Evolutionary conservation across 176 grass and related monocot species (phyloP).

Genomic region (Triticum urartu): DNA sequence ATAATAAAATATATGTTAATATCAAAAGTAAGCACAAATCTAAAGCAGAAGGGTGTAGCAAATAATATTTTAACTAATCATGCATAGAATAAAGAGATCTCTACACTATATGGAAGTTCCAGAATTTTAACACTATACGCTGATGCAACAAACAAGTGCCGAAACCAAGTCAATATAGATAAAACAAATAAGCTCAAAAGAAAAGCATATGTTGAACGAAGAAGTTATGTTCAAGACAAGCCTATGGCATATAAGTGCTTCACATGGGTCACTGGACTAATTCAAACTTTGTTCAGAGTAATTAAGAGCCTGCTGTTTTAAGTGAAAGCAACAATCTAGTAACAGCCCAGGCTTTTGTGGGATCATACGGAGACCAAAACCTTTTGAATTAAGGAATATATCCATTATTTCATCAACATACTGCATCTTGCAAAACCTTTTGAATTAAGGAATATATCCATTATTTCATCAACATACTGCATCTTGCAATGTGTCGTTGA

Average conservation of each 20-base stretch:
- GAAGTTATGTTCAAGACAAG: slow-evolving; percentile 66
- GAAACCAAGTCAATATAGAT: neutral
- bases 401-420: neutral
- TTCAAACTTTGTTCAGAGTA: slow-evolving; percentile 60
- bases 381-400: slow-evolving; percentile 27
- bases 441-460: no score
- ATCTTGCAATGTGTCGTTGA: slow-evolving; percentile 31
- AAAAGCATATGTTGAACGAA: slow-evolving; percentile 88
- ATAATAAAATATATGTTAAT: no score
- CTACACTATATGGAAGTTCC: neutral
- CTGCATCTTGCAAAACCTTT: slow-evolving; percentile 30
- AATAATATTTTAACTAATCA: no score
- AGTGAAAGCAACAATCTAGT: slow-evolving; percentile 71
- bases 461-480: neutral
- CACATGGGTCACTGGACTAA: neutral
- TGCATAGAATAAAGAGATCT: slow-evolving; percentile 6
- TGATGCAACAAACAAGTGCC: neutral
- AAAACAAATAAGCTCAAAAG: slow-evolving; percentile 67
- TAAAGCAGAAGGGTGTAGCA: no score
- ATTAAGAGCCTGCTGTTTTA: slow-evolving; percentile 56
- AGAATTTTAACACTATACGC: neutral
- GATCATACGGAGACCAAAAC: slow-evolving; percentile 45
- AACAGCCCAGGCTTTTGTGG: slow-evolving; percentile 58
- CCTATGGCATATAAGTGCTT: slow-evolving; percentile 17
- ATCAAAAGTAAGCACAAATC: no score